Evolutionary conservation across 805 yeast genomes (phyloP), one percentile per base, ranked within the genome.

Genomic region (Saccharomycopsis fermentans): DNA sequence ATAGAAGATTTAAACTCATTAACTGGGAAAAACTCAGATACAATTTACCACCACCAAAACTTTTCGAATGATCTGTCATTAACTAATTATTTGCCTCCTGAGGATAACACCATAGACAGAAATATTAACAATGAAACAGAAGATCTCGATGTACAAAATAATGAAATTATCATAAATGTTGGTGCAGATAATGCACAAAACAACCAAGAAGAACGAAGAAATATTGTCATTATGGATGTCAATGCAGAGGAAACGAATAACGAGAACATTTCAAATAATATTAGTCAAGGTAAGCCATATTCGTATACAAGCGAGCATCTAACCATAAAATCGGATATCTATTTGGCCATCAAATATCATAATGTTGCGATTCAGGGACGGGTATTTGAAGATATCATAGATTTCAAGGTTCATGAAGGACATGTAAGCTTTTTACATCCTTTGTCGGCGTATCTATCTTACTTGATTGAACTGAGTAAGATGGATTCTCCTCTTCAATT

Each of bases 391-490:
- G 54, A 51, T 29, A 24, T 43, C 4, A 43, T 43, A 24, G 65
- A 74, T 6, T 70, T 77, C n/a, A 69, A 75, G 36, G 80, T 81
- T 2, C 73, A 75, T 27, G 63, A 67, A 1, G 82, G 76, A 9
- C 73, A 73, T 17, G 81, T 87, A 1, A 83, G 92, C 65, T 80
- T 90, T 65, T 77, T 89, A 34, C 96, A 90, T 67, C 96, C 96
- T 0, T 66, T 90, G 19, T 94, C 88, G 65, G 79, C 90, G 0
- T 81, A 85, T 63, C 68, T 87, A 19, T 79, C 91, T 0, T 85
- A 88, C 84, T 67, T 87, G 43, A 73, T 89, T 36, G 89, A 89
- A 66, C 75, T 78, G 63, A 69, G 74, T 1, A 62, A 65, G 11
- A 35, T 71, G 27, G 61, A 64, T 14, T 55, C 54, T 36, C 61